Base-by-base conservation (phyloP, 192 early-diverging fungal genomes). In the Kappamyces sp. region DNA sequence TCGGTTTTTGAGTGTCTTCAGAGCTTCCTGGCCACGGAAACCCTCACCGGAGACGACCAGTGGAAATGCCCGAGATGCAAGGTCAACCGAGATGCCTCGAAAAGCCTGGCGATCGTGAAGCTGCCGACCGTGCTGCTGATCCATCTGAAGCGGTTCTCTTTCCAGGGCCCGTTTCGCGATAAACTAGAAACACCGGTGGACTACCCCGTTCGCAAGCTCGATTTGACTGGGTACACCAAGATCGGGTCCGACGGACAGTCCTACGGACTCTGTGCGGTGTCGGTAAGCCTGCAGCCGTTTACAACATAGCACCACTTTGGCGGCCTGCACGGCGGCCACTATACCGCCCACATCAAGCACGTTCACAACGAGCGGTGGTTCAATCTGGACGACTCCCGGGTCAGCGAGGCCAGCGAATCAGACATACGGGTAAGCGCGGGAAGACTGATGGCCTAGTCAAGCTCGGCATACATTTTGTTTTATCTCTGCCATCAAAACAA, bases 101-200 rank as follows among this genome's bases (percentile, higher is more conserved):
- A 99, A 66, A 73, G 71, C 13, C 62, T 95, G 41, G 78, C 83
- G 8, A 75, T 99, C 8, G 86, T 90, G 1, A 74, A 83, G 32
- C 69, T 97, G 33, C 97, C 97, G 1, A 76, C 86, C 49, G 86
- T 99, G 36, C 70, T 99, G n/a, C 66, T 97, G 49, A 82, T 99
- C 50, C 92, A 97, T 58, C 60, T 99, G 62, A 99, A 98, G 68
- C 82, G 94, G 49, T 99, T 97, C 54, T 95, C 87, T 13, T 92
- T 78, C 37, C 74, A 90, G 52, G 94, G 94, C 0, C 93, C 92
- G 5, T 97, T 97, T 67, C 82, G 87, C 43, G 86, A 95, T 67
- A 97, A 97, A 64, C 66, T 99, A 35, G 91, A 93, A 48, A 89
- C 88, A 0, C 74, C 82, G 63, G 92, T 97, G 0, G 72, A 87